A percentile compares a stretch with the other conserved stretches of the same genome.
phyloP scores from a whole-genome alignment of 2,329 filamentous ascomycete genomes.

The Myriosclerotinia curreyana region DNA sequence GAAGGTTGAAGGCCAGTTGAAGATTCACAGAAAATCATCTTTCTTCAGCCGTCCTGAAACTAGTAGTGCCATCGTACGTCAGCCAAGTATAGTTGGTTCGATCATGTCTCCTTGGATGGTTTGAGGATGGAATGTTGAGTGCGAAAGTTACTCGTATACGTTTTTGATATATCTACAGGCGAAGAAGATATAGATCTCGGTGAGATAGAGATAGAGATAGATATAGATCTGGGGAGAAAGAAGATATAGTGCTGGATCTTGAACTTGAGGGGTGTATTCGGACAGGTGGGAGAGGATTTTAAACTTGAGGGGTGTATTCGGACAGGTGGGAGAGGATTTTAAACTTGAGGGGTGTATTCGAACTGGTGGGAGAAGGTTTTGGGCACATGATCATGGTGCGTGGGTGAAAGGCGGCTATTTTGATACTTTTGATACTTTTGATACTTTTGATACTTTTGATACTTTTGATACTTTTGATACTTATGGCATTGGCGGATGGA shows the following conservation, averaged over 20 bases:
- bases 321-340: neutral
- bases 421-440: neutral
- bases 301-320: too few relatives aligned
- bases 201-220: neutral
- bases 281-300: neutral
- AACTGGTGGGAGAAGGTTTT: neutral
- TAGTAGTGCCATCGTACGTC: neutral
- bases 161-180: too few relatives aligned
- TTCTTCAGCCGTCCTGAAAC: neutral
- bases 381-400: rapidly evolving
- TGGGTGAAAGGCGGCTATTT: neutral
- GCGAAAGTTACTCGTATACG: neutral
- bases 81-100: neutral
- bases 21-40: neutral
- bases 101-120: slow-evolving; percentile 3
- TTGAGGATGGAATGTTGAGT: neutral
- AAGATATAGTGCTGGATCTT: neutral
- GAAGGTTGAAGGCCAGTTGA: neutral
- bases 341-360: too few relatives aligned
- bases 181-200: neutral
- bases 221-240: neutral
- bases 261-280: neutral
- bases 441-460: too few relatives aligned
- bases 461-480: neutral
- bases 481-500: neutral